Conservation (phyloP, 176 grass and related monocot genomes). For the Musa schizocarpa region DNA sequence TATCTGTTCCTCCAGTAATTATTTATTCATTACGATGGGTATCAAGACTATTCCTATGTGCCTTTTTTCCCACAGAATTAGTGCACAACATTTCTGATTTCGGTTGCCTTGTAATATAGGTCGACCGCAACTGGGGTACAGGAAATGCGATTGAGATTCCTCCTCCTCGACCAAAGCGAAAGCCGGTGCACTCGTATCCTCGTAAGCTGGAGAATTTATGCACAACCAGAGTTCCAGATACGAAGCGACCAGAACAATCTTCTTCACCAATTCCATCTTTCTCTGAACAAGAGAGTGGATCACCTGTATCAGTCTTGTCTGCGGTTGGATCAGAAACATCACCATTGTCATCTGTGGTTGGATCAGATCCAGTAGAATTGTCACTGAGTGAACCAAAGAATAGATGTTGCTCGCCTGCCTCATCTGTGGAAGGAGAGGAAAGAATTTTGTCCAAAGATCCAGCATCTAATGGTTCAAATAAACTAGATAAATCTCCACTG, state of each 20-base stretch:
- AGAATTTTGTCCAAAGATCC: no score
- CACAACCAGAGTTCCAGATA: background rate
- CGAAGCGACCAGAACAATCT: slow-evolving; percentile 22
- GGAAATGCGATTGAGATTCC: slow-evolving; percentile 57
- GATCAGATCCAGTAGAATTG: slow-evolving; percentile 14
- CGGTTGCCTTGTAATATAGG: slow-evolving; percentile 22
- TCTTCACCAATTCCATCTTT: slow-evolving; percentile 26
- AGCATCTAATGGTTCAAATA: no score
- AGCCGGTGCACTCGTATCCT: slow-evolving; percentile 79
- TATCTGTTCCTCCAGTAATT: slow-evolving; percentile 15
- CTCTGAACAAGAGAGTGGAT: slow-evolving; percentile 54
- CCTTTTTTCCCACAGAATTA: background rate
- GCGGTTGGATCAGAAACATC: slow-evolving; percentile 45
- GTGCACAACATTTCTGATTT: background rate
- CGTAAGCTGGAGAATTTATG: slow-evolving; percentile 45
- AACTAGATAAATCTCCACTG: no score
- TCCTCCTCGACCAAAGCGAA: slow-evolving; percentile 88
- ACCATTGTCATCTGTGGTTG: slow-evolving; percentile 27
- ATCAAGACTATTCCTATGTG: background rate
- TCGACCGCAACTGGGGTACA: slow-evolving; percentile 34
- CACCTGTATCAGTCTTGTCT: slow-evolving; percentile 66
- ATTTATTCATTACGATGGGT: background rate
- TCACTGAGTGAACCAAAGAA: no score
- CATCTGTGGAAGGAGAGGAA: no score
- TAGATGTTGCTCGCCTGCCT: no score